Evolutionary conservation across 176 grass and related monocot species (phyloP).

Genomic region (Musa schizocarpa): DNA sequence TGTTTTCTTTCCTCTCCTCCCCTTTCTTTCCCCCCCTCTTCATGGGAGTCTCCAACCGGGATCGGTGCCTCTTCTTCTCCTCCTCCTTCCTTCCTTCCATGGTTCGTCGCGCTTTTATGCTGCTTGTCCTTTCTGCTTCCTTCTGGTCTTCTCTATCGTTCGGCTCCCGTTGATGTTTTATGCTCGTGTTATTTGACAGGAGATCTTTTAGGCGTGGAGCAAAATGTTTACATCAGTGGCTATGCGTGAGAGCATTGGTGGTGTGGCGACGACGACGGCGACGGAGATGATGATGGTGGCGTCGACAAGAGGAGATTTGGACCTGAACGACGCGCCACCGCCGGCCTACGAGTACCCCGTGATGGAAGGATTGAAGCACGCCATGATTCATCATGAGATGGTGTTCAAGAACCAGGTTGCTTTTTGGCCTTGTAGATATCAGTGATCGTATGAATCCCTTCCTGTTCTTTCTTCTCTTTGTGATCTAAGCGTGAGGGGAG

Average conservation of each 20-base stretch:
- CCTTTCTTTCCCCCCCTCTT: background rate
- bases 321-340: conserved; percentile 32
- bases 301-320: conserved; percentile 30
- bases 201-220: background rate
- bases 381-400: conserved; percentile 41
- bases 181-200: background rate
- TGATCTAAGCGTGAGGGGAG: background rate
- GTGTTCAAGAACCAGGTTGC: conserved; percentile 34
- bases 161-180: background rate
- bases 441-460: background rate
- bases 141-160: background rate
- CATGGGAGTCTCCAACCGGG: background rate
- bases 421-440: too few relatives aligned
- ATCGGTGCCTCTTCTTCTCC: background rate
- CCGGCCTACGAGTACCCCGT: background rate
- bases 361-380: conserved; percentile 23
- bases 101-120: background rate
- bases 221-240: background rate
- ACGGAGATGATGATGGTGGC: background rate
- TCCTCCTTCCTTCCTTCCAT: background rate
- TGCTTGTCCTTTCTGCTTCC: background rate
- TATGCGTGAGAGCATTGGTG: background rate
- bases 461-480: background rate
- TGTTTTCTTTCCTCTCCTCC: background rate
- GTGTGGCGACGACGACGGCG: background rate